Conservation (phyloP, 1,139 yeast genomes). For the Sugiyamaella sp. region DNA sequence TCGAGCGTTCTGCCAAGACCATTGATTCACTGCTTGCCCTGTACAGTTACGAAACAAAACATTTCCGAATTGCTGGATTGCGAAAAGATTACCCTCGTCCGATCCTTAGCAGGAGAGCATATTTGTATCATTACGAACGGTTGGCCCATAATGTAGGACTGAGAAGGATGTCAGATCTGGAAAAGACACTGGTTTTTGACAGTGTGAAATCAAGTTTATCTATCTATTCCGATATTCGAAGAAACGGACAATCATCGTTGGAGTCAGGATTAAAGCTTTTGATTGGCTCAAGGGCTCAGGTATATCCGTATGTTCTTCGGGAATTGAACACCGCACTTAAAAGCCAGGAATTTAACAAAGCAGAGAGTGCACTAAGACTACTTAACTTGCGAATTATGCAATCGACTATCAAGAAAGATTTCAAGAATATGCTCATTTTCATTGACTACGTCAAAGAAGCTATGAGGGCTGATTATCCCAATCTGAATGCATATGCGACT, state of each 20-base stretch:
- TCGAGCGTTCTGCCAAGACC: conserved; percentile 65
- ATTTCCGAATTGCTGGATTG: conserved; percentile 53
- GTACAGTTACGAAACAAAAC: conserved; percentile 51
- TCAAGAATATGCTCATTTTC: conserved; percentile 52
- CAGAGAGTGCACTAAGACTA: conserved; percentile 66
- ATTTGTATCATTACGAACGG: conserved; percentile 75
- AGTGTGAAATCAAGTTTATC: conserved; percentile 71
- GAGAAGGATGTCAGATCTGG: conserved; percentile 69
- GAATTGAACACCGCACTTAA: conserved; percentile 57
- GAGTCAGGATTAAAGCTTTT: conserved; percentile 74
- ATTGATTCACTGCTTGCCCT: conserved; percentile 53
- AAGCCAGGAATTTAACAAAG: conserved; percentile 55
- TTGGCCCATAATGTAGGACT: conserved; percentile 75
- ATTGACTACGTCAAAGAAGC: conserved; percentile 58
- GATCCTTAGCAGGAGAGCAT: conserved; percentile 75
- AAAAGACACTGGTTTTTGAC: conserved; percentile 65
- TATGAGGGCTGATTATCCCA: conserved; percentile 58
- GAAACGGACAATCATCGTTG: conserved; percentile 71
- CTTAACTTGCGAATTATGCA: conserved; percentile 42
- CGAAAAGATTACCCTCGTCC: conserved; percentile 80
- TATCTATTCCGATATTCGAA: conserved; percentile 67
- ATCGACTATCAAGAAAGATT: conserved; percentile 60
- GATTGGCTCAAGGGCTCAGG: conserved; percentile 57
- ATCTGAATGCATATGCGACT: conserved; percentile 37
- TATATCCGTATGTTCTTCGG: conserved; percentile 49